Evolutionary conservation across 192 early-diverging fungal species (phyloP), one percentile per base, ranked within the genome.

Genomic region (Lobulomyces angularis): DNA sequence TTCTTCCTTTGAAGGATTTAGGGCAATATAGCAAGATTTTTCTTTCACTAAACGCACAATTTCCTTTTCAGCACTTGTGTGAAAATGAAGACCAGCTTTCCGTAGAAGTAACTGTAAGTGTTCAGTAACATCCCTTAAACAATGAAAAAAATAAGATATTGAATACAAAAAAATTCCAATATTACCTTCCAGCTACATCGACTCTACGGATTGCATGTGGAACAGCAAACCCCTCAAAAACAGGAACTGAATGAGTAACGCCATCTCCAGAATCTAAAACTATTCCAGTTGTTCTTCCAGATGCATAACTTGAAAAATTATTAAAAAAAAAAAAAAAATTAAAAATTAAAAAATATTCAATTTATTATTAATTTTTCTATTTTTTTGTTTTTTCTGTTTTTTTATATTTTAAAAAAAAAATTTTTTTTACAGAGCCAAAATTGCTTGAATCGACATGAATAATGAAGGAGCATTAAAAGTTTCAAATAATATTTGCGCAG

Each of bases 381-480:
- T 46, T 22, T 16, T 7, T 5, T 2, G 20, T 25, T 21, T 18
- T 8, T 11, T 48, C 8, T 0, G 29, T 18, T 1, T 16, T 52
- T 33, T 1, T n/a, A n/a, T n/a, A n/a, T n/a, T n/a, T n/a, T n/a
- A n/a, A 32, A 12, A n/a, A 11, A 11, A 32, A n/a, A n/a, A n/a
- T n/a, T n/a, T n/a, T n/a, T n/a, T n/a, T 55, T 62, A 89, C 67
- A 98, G 77, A 50, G 89, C 85, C 31, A 98, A 75, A 2, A 98
- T 90, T 22, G 94, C 94, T 63, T 98, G 94, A 46, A 98, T 86
- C 32, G 89, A 91, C 27, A 89, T 81, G 64, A 88, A 96, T 29
- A 98, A 71, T 18, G 94, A 91, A 2, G 94, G 94, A 8, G 92
- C 89, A 35, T 98, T 98, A 64, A 98, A 98, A 1, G 92, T 98